phyloP scores from a whole-genome alignment of 345 rosid species.

The Lepidium didymum region DNA sequence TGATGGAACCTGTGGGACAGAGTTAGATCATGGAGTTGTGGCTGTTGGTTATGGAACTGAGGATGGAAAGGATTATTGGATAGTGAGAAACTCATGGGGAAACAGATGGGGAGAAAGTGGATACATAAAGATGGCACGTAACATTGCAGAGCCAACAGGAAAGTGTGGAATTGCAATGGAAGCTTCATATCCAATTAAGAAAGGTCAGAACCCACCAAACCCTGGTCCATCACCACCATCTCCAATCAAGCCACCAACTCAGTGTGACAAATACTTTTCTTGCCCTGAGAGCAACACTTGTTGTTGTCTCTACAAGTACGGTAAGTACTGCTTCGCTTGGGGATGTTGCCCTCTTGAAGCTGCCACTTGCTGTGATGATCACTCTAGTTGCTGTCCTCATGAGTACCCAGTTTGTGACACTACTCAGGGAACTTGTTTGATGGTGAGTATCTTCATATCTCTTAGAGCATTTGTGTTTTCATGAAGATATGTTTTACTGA shows the following conservation, averaged over 20 bases:
- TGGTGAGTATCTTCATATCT: conserved; percentile 33
- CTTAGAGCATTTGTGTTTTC: not conserved
- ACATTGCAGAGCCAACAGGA: conserved; percentile 37
- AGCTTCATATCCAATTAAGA: conserved; percentile 82
- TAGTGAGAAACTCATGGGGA: conserved; percentile 88
- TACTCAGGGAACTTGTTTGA: conserved; percentile 51
- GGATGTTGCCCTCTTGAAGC: conserved; percentile 92
- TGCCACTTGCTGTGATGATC: conserved; percentile 84
- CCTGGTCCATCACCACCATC: conserved; percentile 97
- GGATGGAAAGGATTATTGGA: conserved; percentile 70
- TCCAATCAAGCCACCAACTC: conserved; percentile 63
- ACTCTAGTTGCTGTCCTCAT: conserved; percentile 78
- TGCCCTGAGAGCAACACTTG: conserved; percentile 82
- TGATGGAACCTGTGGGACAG: conserved; percentile 64
- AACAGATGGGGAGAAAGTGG: conserved; percentile 76
- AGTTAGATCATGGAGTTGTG: conserved; percentile 82
- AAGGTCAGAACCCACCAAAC: conserved; percentile 77
- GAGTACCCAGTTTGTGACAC: conserved; percentile 75
- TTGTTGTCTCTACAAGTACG: conserved; percentile 66
- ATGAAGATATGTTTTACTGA: not conserved
- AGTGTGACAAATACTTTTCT: conserved; percentile 55
- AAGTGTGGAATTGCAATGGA: conserved; percentile 90
- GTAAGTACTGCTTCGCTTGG: conserved; percentile 68
- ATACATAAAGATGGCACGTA: conserved; percentile 67
- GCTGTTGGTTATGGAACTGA: conserved; percentile 92